Conservation (phyloP, 202 grass and related monocot species). For the Dendrocalamus latiflorus region DNA sequence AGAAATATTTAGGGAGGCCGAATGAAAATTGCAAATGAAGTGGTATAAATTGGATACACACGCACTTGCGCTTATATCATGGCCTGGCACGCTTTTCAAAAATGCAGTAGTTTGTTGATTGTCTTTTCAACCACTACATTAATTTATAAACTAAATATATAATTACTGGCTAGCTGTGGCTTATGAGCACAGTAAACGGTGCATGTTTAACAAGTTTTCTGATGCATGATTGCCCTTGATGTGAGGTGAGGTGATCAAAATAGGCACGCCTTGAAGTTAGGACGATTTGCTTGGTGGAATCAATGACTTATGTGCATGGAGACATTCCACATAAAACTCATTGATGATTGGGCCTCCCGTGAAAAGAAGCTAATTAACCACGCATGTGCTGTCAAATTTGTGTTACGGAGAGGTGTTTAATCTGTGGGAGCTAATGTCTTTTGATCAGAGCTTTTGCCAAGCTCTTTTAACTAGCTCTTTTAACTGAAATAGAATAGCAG, state of each 20-base stretch:
- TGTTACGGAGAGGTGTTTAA: too few species aligned
- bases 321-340: background rate
- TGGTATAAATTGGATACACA: too few species aligned
- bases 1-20: too few species aligned
- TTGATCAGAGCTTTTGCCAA: too few species aligned
- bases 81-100: too few species aligned
- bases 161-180: background rate
- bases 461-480: too few species aligned
- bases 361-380: background rate
- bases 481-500: too few species aligned
- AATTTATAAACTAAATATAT: background rate
- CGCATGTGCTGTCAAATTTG: background rate
- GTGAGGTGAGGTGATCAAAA: slow-evolving; percentile 18
- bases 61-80: too few species aligned
- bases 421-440: too few species aligned
- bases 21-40: too few species aligned
- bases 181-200: background rate
- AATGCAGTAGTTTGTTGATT: background rate
- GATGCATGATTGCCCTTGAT: slow-evolving; percentile 7
- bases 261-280: background rate
- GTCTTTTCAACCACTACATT: background rate
- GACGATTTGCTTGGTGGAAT: background rate
- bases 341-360: background rate
- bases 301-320: too few species aligned
- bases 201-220: background rate